Percentiles rank a stretch among this genome's conserved stretches.
Evolutionary conservation across 805 yeast species (phyloP).

Genomic region (Spathaspora gorwiae): DNA sequence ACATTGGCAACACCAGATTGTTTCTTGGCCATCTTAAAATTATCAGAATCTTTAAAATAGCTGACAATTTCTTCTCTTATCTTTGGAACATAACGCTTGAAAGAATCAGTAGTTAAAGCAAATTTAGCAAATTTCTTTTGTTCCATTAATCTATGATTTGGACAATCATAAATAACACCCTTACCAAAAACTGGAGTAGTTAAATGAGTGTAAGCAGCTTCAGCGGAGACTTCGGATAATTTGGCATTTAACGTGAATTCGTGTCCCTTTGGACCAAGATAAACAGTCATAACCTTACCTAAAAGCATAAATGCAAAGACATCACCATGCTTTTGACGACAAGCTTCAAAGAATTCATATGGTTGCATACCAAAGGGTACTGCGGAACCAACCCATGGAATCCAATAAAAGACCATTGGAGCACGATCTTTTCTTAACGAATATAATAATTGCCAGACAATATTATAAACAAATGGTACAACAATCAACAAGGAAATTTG

Average conservation of each 20-base stretch:
- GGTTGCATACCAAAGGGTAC: slow-evolving; percentile 89
- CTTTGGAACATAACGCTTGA: slow-evolving; percentile 80
- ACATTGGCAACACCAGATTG: slow-evolving; percentile 55
- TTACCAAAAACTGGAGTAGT: slow-evolving; percentile 99
- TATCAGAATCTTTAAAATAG: slow-evolving; percentile 54
- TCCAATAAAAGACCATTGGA: slow-evolving; percentile 86
- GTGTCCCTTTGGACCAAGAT: slow-evolving; percentile 95
- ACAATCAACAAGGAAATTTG: slow-evolving; percentile 31
- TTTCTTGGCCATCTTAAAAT: slow-evolving; percentile 38
- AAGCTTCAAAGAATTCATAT: slow-evolving; percentile 76
- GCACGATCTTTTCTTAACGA: slow-evolving; percentile 77
- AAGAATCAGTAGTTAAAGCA: slow-evolving; percentile 81
- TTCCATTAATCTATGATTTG: slow-evolving; percentile 92
- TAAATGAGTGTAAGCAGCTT: slow-evolving; percentile 90
- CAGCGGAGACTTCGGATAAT: slow-evolving; percentile 86
- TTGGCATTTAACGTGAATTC: slow-evolving; percentile 93
- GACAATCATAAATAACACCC: slow-evolving; percentile 96
- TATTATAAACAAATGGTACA: slow-evolving; percentile 61
- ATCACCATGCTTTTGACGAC: slow-evolving; percentile 85
- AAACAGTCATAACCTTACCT: slow-evolving; percentile 92
- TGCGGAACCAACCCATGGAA: slow-evolving; percentile 96
- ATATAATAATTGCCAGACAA: slow-evolving; percentile 63
- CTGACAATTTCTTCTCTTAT: slow-evolving; percentile 71
- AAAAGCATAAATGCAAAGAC: slow-evolving; percentile 84
- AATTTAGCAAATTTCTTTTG: slow-evolving; percentile 95